These are phyloP conservation scores for Craterostigma plantagineum DNA, from an alignment of 257 asterid genomes.

Conservation along the genomic window DNA sequence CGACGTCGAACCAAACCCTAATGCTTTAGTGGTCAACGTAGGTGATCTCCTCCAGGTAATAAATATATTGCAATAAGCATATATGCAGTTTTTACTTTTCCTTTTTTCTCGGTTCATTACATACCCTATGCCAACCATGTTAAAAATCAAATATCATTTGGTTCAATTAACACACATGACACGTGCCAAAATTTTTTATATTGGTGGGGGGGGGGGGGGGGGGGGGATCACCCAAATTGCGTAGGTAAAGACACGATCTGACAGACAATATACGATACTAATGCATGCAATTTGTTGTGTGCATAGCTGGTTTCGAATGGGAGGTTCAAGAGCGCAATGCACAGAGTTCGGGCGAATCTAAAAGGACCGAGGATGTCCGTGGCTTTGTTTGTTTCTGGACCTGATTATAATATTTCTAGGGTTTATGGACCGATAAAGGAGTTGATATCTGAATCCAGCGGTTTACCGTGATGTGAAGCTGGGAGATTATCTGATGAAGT, in stretches of 20 bases:
- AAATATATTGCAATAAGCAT: no score
- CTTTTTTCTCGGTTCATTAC: no score
- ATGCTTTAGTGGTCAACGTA: constrained; percentile 17
- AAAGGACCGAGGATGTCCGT: constrained; percentile 32
- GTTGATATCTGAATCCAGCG: not conserved
- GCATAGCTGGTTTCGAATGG: constrained; percentile 29
- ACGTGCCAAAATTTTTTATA: no score
- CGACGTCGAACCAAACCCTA: constrained; percentile 16
- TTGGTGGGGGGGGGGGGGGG: no score
- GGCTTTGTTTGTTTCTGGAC: constrained; percentile 23
- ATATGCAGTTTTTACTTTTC: no score
- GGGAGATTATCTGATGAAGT: not conserved
- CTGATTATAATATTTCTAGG: not conserved
- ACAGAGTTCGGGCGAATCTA: constrained; percentile 18
- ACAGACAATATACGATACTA: no score
- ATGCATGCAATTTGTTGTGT: not conserved
- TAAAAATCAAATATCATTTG: no score
- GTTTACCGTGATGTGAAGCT: not conserved
- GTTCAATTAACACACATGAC: no score
- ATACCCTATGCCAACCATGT: no score
- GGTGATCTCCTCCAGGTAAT: constrained; percentile 29
- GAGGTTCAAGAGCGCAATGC: constrained; percentile 22
- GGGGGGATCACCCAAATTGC: no score
- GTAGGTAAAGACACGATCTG: no score
- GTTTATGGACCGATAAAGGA: not conserved